phyloP scores from a whole-genome alignment of 192 early-diverging fungal species.

The Coemansia sp. region DNA sequence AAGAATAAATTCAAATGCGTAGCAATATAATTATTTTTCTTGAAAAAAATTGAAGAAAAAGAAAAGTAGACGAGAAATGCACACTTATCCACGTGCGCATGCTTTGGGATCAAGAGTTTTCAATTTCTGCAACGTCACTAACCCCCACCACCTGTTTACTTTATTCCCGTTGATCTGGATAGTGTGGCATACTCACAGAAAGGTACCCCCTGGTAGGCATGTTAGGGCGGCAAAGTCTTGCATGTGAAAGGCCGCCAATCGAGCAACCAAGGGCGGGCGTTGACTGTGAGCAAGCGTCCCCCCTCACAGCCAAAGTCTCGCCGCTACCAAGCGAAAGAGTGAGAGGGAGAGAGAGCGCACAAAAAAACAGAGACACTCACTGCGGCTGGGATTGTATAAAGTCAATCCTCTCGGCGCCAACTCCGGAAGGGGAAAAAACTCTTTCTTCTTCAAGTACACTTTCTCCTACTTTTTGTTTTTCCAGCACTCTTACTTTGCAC shows the following conservation, averaged over 20 bases:
- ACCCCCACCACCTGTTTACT: background rate
- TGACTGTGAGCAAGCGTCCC: background rate
- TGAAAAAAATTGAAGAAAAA: background rate
- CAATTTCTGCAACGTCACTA: background rate
- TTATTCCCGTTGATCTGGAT: background rate
- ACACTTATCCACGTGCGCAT: background rate
- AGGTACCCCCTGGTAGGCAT: background rate
- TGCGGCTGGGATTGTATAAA: conserved; percentile 1
- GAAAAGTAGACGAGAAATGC: background rate
- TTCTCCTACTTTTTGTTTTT: background rate
- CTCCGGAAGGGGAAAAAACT: background rate
- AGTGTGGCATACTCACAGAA: background rate
- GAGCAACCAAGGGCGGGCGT: background rate
- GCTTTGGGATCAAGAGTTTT: background rate
- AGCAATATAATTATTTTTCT: background rate
- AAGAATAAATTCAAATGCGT: background rate
- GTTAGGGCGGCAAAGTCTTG: background rate
- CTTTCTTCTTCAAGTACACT: background rate
- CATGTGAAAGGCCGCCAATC: conserved; percentile 10
- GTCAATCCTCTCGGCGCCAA: background rate
- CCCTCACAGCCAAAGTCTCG: background rate
- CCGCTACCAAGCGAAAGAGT: background rate
- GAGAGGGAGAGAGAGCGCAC: background rate
- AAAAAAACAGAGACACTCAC: background rate
- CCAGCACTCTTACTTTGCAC: background rate